These are phyloP conservation scores for Penicillium sp. DNA, from an alignment of 2,329 filamentous ascomycete species.

Conservation along the genomic window DNA sequence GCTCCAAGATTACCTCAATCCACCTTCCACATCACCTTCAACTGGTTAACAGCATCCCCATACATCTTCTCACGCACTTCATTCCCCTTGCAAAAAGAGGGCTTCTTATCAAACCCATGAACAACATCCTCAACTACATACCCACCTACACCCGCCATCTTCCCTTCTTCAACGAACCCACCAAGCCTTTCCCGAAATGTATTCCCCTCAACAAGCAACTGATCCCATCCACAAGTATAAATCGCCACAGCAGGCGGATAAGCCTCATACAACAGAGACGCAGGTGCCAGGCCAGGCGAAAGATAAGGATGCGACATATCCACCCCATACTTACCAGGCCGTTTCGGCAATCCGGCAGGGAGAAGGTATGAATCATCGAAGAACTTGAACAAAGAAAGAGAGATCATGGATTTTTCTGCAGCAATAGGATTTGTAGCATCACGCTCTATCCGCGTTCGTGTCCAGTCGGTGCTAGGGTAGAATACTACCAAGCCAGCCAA, in stretches of 20 bases:
- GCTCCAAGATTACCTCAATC: not conserved
- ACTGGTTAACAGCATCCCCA: conserved; percentile 17
- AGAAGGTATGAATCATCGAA: conserved; percentile 21
- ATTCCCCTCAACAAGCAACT: conserved; percentile 21
- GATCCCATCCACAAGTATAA: conserved; percentile 26
- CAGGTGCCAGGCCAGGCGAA: conserved; percentile 17
- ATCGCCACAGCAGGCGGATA: conserved; percentile 17
- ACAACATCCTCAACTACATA: conserved; percentile 14
- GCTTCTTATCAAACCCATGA: conserved; percentile 26
- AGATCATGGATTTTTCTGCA: conserved; percentile 8
- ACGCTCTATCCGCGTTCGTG: conserved; percentile 12
- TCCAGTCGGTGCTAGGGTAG: conserved; percentile 20
- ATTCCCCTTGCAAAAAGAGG: conserved; percentile 16
- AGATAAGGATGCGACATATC: conserved; percentile 21
- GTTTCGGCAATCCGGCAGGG: conserved; percentile 7
- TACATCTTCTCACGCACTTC: conserved; percentile 16
- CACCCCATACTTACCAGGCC: not conserved
- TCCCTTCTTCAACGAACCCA: conserved; percentile 10
- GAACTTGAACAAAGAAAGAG: conserved; percentile 8
- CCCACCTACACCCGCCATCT: conserved; percentile 15
- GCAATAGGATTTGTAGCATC: conserved; percentile 19
- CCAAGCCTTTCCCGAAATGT: conserved; percentile 16
- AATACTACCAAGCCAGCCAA: conserved; percentile 17
- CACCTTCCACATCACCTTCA: conserved; percentile 18
- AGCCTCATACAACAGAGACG: conserved; percentile 6